Evolutionary conservation across 208 protist species (phyloP), one percentile per base, ranked within the genome.

Genomic region (Porcisia deanei): DNA sequence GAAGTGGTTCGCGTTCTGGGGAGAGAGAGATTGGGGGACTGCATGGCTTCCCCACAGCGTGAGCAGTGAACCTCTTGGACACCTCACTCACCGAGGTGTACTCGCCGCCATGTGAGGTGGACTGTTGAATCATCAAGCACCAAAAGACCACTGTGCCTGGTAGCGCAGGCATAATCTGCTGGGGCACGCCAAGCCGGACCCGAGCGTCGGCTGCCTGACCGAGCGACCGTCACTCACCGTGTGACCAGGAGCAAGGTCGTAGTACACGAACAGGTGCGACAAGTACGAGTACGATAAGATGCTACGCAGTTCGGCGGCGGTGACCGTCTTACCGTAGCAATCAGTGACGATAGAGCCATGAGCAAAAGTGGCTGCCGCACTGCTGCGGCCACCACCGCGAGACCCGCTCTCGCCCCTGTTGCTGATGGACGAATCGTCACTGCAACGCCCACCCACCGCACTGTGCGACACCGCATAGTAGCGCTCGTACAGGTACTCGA

Each of bases 221-320:
- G 69, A 55, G 3, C 60, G 34, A 25, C 60, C 47, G 53, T 68
- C 12, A 41, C 41, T 14, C 49, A 54, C 67, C 71, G 49, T 66
- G 39, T 54, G 71, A 16, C 39, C 77, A 3, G 65, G 59, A 30
- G 74, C 77, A 22, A 85, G 55, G 18, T 89, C 64, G 61, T 90
- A 94, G 76, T 91, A 82, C 58, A 94, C 84, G 82, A 88, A 91
- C n/a, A 90, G 61, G 68, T 94, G 79, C 43, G 90, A 88, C 53
- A 85, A 61, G 80, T 89, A 94, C 34, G 64, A 65, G 60, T 67
- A 81, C 16, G 84, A 86, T 39, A 94, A 68, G 8, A 94, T 71
- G n/a, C 84, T 66, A 60, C 85, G 63, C 12, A 93, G 72, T 67
- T 92, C 91, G 52, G 75, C 81, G 58, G 77, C 75, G 34, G 84